phyloP scores from a whole-genome alignment of 441 rosid genomes.

The Brassica hybrid region DNA sequence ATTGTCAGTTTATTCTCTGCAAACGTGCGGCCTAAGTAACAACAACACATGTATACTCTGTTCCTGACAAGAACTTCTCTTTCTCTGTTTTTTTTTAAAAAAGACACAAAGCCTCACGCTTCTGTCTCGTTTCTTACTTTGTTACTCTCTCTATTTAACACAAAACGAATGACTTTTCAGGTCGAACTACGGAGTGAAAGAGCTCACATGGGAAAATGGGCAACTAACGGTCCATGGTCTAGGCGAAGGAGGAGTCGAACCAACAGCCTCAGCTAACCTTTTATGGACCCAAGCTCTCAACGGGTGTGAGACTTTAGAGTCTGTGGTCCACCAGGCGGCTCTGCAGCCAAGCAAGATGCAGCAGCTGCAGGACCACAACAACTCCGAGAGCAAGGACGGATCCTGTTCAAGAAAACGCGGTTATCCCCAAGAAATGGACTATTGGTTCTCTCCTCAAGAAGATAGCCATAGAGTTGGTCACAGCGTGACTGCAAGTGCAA shows the following conservation, averaged over 20 bases:
- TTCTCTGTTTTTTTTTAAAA: conserved; percentile 26
- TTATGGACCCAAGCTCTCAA: conserved; percentile 40
- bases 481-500: conserved; percentile 42
- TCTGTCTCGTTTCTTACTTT: neutral
- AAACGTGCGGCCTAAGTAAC: conserved; percentile 45
- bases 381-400: conserved; percentile 28
- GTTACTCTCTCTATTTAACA: neutral
- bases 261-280: conserved; percentile 39
- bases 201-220: conserved; percentile 75
- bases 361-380: conserved; percentile 19
- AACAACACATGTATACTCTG: conserved; percentile 41
- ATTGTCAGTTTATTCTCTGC: conserved; percentile 41
- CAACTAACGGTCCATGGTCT: conserved; percentile 63
- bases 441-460: conserved; percentile 36
- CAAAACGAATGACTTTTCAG: conserved; percentile 37
- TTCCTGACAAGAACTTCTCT: conserved; percentile 33
- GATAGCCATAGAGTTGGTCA: conserved; percentile 41
- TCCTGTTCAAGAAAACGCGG: conserved; percentile 43
- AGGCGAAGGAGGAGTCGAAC: conserved; percentile 43
- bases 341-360: conserved; percentile 34
- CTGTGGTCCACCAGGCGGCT: conserved; percentile 72
- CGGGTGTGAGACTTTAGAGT: conserved; percentile 63
- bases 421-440: conserved; percentile 32
- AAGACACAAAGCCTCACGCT: conserved; percentile 22
- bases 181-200: conserved; percentile 64